Base-by-base conservation (phyloP, 495 filamentous ascomycete species). In the Cenococcum geophilum region DNA sequence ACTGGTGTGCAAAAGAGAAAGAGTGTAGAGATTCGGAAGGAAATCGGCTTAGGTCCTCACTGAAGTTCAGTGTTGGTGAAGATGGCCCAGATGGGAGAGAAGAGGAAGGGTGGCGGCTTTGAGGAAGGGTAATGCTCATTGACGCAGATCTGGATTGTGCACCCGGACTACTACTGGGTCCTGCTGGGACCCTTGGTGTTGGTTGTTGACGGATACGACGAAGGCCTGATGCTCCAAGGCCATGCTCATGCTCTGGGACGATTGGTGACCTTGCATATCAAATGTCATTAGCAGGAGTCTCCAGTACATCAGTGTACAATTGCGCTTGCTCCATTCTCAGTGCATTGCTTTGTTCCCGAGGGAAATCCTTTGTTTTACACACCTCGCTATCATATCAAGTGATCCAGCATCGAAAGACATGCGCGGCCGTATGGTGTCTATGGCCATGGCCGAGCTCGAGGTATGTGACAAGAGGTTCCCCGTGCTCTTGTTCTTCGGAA, bases 1-100 rank as follows among this genome's bases (percentile, higher is more conserved):
- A 91, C 73, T 96, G 92, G 60, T 96, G 89, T 3, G 95, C 90
- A 72, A 99, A 99, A 34, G 95, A 97, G 76, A 99, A 99, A 0
- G 95, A 97, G 71, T 99, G 93, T 59, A 99, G 75, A 0, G 93
- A 99, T 73, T 99, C 93, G 67, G 89, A 88, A 1, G 95, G 92
- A 70, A 97, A 99, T 48, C 91, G 83, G 49, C 84, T 83, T 34
- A 99, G 82, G 68, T 97, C 93, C 79, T 97, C 93, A 67, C 86
- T 77, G 62, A 91, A 87, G 49, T 82, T 82, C 21, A 84, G 69
- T 11, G 77, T 77, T 40, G 89, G 87, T 48, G 86, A 92, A 58
- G 80, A 70, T 16, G 86, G 82, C 32, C 82, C 83, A 22, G 78
- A 78, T 10, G 79, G 78, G 22, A 86, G 69, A 25, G 79, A 77